phyloP scores from a whole-genome alignment of 352 stramenopile species.

The Blastocystis sp. region DNA sequence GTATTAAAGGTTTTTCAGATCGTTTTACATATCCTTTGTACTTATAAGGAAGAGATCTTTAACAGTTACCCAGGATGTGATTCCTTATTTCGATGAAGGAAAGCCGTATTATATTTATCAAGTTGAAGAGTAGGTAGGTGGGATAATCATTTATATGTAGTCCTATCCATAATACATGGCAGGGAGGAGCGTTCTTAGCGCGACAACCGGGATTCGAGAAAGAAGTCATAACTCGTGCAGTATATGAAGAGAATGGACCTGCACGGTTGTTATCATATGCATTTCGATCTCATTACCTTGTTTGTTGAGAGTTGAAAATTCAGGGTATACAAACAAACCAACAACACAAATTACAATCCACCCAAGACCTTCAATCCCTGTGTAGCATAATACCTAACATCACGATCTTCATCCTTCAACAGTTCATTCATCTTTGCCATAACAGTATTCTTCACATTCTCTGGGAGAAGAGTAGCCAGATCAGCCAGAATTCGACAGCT shows the following conservation, averaged over 20 bases:
- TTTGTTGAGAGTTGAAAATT: conserved; percentile 50
- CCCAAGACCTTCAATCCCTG: conserved; percentile 4
- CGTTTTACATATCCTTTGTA: conserved; percentile 51
- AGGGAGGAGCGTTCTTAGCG: background rate
- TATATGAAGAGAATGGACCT: conserved; percentile 57
- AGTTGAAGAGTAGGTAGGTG: background rate
- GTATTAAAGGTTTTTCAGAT: background rate
- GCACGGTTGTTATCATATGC: background rate
- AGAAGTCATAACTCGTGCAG: background rate
- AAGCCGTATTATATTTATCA: background rate
- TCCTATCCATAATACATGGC: conserved; percentile 30
- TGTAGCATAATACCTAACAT: conserved; percentile 39
- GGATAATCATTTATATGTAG: background rate
- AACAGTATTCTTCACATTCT: conserved; percentile 7
- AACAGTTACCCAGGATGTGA: background rate
- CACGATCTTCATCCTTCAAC: conserved; percentile 39
- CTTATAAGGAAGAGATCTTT: background rate
- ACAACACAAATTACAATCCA: background rate
- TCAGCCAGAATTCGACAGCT: conserved; percentile 36
- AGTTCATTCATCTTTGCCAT: conserved; percentile 31
- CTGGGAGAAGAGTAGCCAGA: conserved; percentile 14
- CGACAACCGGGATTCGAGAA: background rate
- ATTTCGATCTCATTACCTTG: background rate
- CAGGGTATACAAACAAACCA: background rate
- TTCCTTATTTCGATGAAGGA: background rate